phyloP scores from a whole-genome alignment of 352 stramenopile species.

The Phytophthora fragariae region DNA sequence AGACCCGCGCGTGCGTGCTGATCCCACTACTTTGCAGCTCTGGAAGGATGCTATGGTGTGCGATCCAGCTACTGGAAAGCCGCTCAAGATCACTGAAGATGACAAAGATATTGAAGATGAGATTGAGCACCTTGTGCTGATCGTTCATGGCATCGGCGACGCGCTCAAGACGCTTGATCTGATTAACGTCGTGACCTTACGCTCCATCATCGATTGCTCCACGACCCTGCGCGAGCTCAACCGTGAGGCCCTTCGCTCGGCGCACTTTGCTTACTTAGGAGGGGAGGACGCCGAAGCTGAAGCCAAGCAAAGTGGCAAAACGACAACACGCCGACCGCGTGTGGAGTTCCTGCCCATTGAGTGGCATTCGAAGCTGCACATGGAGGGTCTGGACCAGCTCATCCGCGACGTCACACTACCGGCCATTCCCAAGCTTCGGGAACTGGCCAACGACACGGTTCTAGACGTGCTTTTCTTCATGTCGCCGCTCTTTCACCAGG shows the following conservation, averaged over 20 bases:
- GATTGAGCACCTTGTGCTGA: constrained; percentile 88
- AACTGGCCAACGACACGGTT: constrained; percentile 94
- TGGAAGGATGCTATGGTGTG: constrained; percentile 70
- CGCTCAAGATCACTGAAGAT: constrained; percentile 50
- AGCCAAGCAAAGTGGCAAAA: constrained; percentile 15
- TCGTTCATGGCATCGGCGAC: constrained; percentile 92
- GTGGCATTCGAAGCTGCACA: constrained; percentile 89
- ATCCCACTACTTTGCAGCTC: constrained; percentile 56
- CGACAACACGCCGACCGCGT: constrained; percentile 29
- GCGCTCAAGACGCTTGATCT: constrained; percentile 87
- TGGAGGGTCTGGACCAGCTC: constrained; percentile 72
- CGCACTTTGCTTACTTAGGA: constrained; percentile 69
- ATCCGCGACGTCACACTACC: constrained; percentile 82
- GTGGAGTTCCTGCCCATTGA: constrained; percentile 89
- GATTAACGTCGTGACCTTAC: constrained; percentile 84
- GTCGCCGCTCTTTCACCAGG: constrained; percentile 91
- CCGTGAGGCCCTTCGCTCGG: constrained; percentile 65
- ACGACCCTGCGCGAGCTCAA: constrained; percentile 75
- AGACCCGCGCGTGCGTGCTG: constrained; percentile 72
- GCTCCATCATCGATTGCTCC: constrained; percentile 85
- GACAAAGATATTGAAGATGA: constrained; percentile 79
- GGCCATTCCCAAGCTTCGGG: constrained; percentile 91
- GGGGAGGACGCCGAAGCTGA: constrained; percentile 30
- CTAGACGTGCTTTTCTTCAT: constrained; percentile 95
- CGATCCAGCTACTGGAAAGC: constrained; percentile 35